These are phyloP conservation scores for Vachellia pachyceras DNA, from an alignment of 306 rosid genomes.

Conservation along the genomic window DNA sequence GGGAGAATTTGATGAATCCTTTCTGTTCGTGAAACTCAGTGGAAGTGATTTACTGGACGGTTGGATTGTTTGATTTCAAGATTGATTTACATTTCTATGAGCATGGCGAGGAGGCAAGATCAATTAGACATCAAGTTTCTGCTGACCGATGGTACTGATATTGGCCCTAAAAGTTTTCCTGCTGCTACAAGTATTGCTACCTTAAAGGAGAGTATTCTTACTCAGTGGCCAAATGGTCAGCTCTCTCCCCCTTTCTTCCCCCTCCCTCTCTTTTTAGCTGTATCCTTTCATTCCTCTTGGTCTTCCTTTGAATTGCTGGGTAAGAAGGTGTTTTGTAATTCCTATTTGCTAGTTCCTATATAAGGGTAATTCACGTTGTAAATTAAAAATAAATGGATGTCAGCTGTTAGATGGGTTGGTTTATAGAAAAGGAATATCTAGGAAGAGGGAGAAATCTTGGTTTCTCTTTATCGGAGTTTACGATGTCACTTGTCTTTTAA, in stretches of 20 bases:
- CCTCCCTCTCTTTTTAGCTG: background rate
- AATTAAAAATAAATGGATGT: background rate
- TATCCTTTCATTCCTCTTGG: background rate
- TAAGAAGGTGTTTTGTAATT: slow-evolving; percentile 16
- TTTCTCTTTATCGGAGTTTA: slow-evolving; percentile 3
- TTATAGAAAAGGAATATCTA: slow-evolving; percentile 3
- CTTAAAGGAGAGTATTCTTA: slow-evolving; percentile 87
- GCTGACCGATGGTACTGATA: slow-evolving; percentile 93
- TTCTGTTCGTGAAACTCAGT: slow-evolving; percentile 40
- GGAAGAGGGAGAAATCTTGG: background rate
- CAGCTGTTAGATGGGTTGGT: slow-evolving; percentile 14
- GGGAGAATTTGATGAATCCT: slow-evolving; percentile 36
- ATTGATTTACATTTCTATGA: slow-evolving; percentile 37
- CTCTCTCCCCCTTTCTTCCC: background rate
- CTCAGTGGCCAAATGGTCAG: slow-evolving; percentile 98
- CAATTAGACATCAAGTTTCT: slow-evolving; percentile 95
- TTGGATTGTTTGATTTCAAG: slow-evolving; percentile 29
- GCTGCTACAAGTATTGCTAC: slow-evolving; percentile 83
- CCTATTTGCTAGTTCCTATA: slow-evolving; percentile 24
- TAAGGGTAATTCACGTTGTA: slow-evolving; percentile 12
- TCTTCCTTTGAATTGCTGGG: background rate
- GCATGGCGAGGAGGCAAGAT: slow-evolving; percentile 86
- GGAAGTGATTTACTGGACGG: too few species aligned
- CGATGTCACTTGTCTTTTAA: background rate
- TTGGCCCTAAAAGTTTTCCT: slow-evolving; percentile 89